These are phyloP conservation scores for Fraxinus floribunda DNA, from an alignment of 305 asterid species.

Conservation along the genomic window DNA sequence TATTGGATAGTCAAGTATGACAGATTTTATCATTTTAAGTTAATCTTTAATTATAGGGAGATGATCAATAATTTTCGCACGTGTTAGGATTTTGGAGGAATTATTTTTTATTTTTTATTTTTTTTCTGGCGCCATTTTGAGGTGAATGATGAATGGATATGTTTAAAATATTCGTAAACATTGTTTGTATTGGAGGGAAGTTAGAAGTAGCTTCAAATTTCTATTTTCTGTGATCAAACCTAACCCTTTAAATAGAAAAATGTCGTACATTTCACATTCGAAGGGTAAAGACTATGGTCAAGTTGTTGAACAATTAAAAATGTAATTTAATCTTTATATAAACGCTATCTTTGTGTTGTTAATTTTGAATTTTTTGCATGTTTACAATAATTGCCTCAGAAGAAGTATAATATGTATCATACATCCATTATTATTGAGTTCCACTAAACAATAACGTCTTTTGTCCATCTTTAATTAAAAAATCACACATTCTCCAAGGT, in stretches of 20 bases:
- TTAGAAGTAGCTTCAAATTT: background rate
- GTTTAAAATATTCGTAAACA: background rate
- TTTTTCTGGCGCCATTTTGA: background rate
- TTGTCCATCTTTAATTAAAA: background rate
- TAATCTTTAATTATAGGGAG: background rate
- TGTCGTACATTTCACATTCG: background rate
- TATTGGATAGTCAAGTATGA: background rate
- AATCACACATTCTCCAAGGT: background rate
- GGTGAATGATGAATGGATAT: background rate
- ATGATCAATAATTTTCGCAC: slow-evolving; percentile 2
- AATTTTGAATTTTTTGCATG: background rate
- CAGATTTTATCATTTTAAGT: background rate
- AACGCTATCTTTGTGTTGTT: background rate
- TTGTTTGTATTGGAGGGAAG: background rate
- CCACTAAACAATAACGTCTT: background rate
- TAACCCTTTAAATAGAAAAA: background rate
- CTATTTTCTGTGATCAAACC: background rate
- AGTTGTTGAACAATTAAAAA: background rate
- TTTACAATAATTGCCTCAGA: background rate
- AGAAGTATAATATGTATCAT: background rate
- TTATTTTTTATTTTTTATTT: background rate
- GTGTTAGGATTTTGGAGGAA: slow-evolving; percentile 1
- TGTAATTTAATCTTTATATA: background rate
- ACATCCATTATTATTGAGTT: too few species aligned
- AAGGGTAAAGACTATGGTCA: background rate